Conservation (phyloP, 129 eudicot species). For the Chrysanthemum makinoi region DNA sequence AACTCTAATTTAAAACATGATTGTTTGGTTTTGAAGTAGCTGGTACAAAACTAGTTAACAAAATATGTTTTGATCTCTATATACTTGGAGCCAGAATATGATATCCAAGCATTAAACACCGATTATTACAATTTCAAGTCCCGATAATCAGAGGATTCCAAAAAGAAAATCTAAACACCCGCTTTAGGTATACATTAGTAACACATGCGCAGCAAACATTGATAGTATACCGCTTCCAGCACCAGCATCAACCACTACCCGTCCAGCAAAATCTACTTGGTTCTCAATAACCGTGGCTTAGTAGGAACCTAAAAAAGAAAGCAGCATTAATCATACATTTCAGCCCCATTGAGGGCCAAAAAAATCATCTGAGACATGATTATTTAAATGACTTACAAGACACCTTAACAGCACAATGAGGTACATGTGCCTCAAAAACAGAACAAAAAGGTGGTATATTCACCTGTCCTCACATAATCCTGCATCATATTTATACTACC, state of each 20-base stretch:
- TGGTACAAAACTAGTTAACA: too few species aligned
- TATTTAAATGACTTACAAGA: slow-evolving; percentile 3
- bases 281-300: slow-evolving; percentile 95
- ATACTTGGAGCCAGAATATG: too few species aligned
- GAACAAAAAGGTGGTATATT: slow-evolving; percentile 24
- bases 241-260: slow-evolving; percentile 97
- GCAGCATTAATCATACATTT: slow-evolving; percentile 5
- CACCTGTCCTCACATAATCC: slow-evolving; percentile 99
- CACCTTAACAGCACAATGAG: slow-evolving; percentile 7
- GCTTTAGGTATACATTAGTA: neutral
- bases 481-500: slow-evolving; percentile 65
- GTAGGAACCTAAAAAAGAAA: slow-evolving; percentile 58
- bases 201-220: slow-evolving; percentile 96
- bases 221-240: slow-evolving; percentile 99
- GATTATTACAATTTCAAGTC: too few species aligned
- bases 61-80: too few species aligned
- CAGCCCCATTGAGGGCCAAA: slow-evolving; percentile 2
- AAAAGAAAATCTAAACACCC: too few species aligned
- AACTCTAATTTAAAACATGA: too few species aligned
- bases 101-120: too few species aligned
- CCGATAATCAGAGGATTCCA: too few species aligned
- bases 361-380: neutral
- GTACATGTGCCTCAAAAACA: slow-evolving; percentile 9
- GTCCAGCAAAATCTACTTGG: slow-evolving; percentile 75
- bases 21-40: too few species aligned